Base-by-base conservation (phyloP, 306 rosid species). In the Leucaena leucocephala region DNA sequence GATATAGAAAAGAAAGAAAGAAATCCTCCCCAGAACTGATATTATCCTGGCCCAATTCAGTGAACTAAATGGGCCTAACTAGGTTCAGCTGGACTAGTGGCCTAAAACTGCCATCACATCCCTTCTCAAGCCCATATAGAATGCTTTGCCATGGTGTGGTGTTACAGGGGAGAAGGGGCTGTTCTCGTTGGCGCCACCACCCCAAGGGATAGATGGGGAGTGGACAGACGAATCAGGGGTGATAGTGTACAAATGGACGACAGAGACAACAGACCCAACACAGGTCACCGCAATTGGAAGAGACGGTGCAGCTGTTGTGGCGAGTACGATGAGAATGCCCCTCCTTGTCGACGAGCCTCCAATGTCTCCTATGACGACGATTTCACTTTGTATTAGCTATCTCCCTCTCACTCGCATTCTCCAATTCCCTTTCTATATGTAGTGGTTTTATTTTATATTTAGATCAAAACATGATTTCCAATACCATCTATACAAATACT, bases 141-240 rank as follows among this genome's bases (percentile, higher is more conserved):
- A n/a, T 8, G 13, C 13, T 55, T 19, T 55, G 13, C 12, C 15
- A 21, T 9, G 14, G 36, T 5, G 34, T 8, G 1, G 35, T 4
- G 8, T 8, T 72, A 81, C 72, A 90, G 91, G 92, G 50, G 97
- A 93, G 72, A 93, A 79, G 66, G 97, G 97, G 13, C 38, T 93
- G 38, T 86, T 83, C 86, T 82, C 95, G 50, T 10, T 88, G 72
- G 86, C 92, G 49, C 93, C 93, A 22, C 93, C 92, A 5, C 98
- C 91, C 92, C 93, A 93, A 80, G 98, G 98, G 76, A 90, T 93
- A 63, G 98, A 88, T 79, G 97, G 95, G 43, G 93, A 93, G 46
- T 93, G 93, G 97, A 90, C 83, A 57, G 97, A 91, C 8, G 65
- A 79, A 55, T 90, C 98, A 13, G 93, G 98, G 35, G 95, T 90